Conservation (phyloP, 2,329 filamentous ascomycete species). For the Ophiocordyceps australis region DNA sequence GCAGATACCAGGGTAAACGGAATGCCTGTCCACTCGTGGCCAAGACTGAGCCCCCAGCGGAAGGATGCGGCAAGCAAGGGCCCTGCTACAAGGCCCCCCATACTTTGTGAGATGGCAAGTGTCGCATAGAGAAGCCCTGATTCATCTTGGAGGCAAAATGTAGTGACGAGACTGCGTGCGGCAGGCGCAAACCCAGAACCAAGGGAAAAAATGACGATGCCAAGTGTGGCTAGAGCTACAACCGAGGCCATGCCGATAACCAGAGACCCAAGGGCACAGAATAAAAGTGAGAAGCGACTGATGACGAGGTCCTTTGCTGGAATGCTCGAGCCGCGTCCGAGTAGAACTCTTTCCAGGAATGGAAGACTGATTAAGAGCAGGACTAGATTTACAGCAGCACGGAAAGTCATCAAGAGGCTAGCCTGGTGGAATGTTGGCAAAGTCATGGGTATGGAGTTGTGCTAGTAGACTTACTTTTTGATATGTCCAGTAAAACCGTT, state of each 20-base stretch:
- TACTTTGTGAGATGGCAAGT: background rate
- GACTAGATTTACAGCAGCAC: background rate
- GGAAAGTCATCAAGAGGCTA: background rate
- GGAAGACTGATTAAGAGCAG: slow-evolving; percentile 1
- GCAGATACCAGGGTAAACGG: slow-evolving; percentile 1
- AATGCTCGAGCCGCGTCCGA: background rate
- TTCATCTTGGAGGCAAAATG: slow-evolving; percentile 1
- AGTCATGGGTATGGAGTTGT: no score
- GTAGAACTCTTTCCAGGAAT: background rate
- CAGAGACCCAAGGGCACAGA: slow-evolving; percentile 1
- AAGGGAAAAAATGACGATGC: background rate
- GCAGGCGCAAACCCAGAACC: slow-evolving; percentile 1
- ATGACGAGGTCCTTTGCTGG: slow-evolving; percentile 1
- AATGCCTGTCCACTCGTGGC: slow-evolving; percentile 1
- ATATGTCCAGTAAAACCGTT: slow-evolving; percentile 1
- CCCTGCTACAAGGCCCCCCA: background rate
- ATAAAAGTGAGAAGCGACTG: background rate
- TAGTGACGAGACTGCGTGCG: background rate
- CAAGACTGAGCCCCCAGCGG: slow-evolving; percentile 1
- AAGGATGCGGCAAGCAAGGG: slow-evolving; percentile 1
- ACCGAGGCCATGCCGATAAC: background rate
- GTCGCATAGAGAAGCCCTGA: background rate
- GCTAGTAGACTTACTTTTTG: background rate
- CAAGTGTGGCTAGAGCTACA: background rate
- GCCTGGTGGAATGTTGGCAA: background rate